Evolutionary conservation across 495 filamentous ascomycete species (phyloP).

Genomic region (Penicillium pulvis): DNA sequence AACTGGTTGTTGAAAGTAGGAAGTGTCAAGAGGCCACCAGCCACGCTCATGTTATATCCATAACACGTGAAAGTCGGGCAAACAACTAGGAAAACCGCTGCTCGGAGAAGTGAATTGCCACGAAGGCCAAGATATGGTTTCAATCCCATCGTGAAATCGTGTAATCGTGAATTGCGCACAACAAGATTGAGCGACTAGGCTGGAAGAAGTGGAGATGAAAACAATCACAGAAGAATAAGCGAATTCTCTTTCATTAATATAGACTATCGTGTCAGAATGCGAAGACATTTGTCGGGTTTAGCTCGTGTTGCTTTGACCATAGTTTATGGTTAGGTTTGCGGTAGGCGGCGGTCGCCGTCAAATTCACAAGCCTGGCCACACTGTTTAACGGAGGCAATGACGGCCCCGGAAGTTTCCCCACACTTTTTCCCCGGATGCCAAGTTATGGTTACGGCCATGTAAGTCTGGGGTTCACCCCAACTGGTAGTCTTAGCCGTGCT

Average conservation of each 20-base stretch:
- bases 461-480: neutral
- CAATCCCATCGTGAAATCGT: constrained; percentile 19
- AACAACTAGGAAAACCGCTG: constrained; percentile 41
- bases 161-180: constrained; percentile 9
- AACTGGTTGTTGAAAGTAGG: constrained; percentile 48
- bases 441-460: neutral
- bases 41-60: constrained; percentile 54
- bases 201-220: constrained; percentile 2
- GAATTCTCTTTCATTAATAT: neutral
- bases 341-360: constrained; percentile 20
- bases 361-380: neutral
- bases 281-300: neutral
- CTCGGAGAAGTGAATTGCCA: constrained; percentile 35
- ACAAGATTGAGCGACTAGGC: constrained; percentile 1
- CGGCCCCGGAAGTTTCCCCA: neutral
- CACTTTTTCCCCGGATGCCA: neutral
- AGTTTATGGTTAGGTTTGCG: constrained; percentile 7
- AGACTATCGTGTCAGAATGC: neutral
- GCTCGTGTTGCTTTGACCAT: neutral
- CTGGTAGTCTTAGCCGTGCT: neutral
- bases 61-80: constrained; percentile 53
- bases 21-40: constrained; percentile 44
- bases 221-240: neutral
- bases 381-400: neutral
- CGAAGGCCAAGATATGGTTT: constrained; percentile 40